Base-by-base conservation (phyloP, 257 asterid genomes). In the Penstemon davidsonii region DNA sequence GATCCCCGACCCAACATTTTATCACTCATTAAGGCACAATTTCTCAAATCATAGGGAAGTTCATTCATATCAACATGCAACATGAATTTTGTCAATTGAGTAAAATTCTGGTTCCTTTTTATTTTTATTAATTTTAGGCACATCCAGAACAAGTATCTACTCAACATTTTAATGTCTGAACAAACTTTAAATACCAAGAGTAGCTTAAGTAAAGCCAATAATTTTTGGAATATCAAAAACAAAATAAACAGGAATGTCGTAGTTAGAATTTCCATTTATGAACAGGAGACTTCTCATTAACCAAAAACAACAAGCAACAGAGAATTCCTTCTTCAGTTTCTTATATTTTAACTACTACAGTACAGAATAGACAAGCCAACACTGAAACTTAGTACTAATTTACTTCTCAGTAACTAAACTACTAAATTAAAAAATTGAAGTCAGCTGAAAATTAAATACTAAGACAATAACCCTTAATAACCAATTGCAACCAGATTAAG, bases 401-500 rank as follows among this genome's bases (percentile, higher is more conserved):
- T n/a, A 71, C 37, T 43, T 43, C 40, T 13, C 57, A 19, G 8
- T 15, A 57, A 25, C 57, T 64, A 10, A 72, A 47, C 41, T 41
- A 18, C 18, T 41, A 4, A 55, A 63, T 9, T 4, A 36, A 11
- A 54, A n/a, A 53, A 8, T 11, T 37, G 18, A 15, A 63, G 25
- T 51, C 5, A 13, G 36, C 41, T n/a, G 55, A 6, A 36, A 54
- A 53, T 46, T 41, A 33, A 53, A 65, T 42, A 8, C 40, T 57
- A 40, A 2, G 51, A 38, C 62, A 56, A 56, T 39, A 66, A 60
- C 40, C 25, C 39, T 39, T 47, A 40, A 70, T 62, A 57, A 57
- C 58, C 56, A 72, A 69, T 61, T 65, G 25, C 15, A 55, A 68
- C 75, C 69, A 55, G 69, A 68, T 57, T 45, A 68, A 65, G 60